Evolutionary conservation across 371 early-diverging fungal species (phyloP), one percentile per base, ranked within the genome.

Genomic region (Blakeslea trispora): DNA sequence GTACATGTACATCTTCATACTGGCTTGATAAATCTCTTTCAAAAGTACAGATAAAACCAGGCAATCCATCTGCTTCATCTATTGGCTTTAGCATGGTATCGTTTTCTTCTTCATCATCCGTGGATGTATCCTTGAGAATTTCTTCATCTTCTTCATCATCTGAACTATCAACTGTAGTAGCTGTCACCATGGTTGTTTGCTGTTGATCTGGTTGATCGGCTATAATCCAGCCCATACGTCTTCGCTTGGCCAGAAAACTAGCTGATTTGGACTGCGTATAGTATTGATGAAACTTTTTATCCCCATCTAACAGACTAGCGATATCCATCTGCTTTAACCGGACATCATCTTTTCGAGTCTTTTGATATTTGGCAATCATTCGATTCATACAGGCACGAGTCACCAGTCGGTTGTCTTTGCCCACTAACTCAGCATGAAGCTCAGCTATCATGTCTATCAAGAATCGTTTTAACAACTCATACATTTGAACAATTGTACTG

Each of bases 351-450:
- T n/a, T 39, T 40, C 39, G 32, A 9, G 23, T 23, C 8, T 41
- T 22, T 49, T 21, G 47, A 11, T 43, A 31, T 43, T 57, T 63
- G 9, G 63, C 57, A 18, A 63, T 23, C 1, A 44, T 19, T 6
- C 39, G 42, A 34, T 58, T 54, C 41, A 58, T 50, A 13, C 50
- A 15, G 5, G 49, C 5, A 34, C 35, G 53, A 17, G 45, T 40
- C 0, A 63, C 59, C 2, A 19, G 41, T 34, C 49, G 57, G 18
- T 50, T 32, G n/a, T 14, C n/a, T n/a, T 43, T 37, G 5, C 49
- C 23, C n/a, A 45, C 32, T 22, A 63, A 17, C 22, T 63, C 54
- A 8, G 59, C 54, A 45, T 58, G 46, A 28, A 54, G 13, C 24
- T 24, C 21, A 6, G 18, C 11, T 2, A 63, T 15, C 21, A 63